Conservation (phyloP, 805 yeast genomes). For the Yamadazyma nakazawae region DNA sequence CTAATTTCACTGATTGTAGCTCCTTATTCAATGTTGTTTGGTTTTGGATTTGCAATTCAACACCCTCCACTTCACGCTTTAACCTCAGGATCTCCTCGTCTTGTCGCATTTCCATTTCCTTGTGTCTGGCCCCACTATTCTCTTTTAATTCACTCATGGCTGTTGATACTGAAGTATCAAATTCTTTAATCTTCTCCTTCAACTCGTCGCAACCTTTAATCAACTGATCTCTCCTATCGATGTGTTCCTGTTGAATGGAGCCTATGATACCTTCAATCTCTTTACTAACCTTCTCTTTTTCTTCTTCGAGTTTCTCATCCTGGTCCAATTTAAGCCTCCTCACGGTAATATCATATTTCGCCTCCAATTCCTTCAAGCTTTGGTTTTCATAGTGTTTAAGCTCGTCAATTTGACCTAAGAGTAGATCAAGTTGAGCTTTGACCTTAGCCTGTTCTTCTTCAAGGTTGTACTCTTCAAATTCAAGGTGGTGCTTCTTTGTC, state of each 20-base stretch:
- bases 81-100: conserved; percentile 8
- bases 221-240: conserved; percentile 23
- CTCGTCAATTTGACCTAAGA: conserved; percentile 32
- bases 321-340: conserved; percentile 20
- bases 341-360: conserved; percentile 22
- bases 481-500: conserved; percentile 37
- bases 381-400: conserved; percentile 22
- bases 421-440: conserved; percentile 33
- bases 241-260: conserved; percentile 28
- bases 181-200: conserved; percentile 11
- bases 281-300: conserved; percentile 25
- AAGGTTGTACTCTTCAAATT: conserved; percentile 31
- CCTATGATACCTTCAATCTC: conserved; percentile 39
- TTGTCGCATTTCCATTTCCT: conserved; percentile 4
- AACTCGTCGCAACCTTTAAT: conserved; percentile 14
- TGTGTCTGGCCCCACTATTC: neutral
- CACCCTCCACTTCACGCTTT: conserved; percentile 4
- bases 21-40: neutral
- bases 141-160: conserved; percentile 7
- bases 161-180: neutral
- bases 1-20: neutral
- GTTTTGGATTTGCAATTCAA: neutral
- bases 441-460: conserved; percentile 33
- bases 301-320: conserved; percentile 18
- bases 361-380: conserved; percentile 20